Percentiles rank a stretch among this genome's conserved stretches.
These are phyloP conservation scores for Colletotrichum australisinense DNA, from an alignment of 2,329 filamentous ascomycete genomes.

Conservation along the genomic window DNA sequence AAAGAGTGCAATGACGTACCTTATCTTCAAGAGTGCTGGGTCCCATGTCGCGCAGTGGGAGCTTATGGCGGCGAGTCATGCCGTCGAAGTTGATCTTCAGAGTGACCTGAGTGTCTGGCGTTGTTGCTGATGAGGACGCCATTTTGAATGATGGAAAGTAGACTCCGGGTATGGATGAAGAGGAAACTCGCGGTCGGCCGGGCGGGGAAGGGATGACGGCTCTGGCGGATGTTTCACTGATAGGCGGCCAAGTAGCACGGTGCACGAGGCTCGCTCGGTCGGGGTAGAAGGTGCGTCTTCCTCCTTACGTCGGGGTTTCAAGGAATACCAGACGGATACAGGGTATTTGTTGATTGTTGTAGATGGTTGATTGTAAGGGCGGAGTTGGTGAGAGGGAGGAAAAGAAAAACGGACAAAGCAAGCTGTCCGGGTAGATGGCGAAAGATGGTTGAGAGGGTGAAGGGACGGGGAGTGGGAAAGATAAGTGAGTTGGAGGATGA, in stretches of 20 bases:
- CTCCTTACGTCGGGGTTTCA: background rate
- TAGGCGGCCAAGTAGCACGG: conserved; percentile 31
- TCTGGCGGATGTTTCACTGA: conserved; percentile 34
- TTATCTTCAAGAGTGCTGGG: conserved; percentile 81
- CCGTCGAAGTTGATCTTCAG: conserved; percentile 87
- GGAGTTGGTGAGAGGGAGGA: background rate
- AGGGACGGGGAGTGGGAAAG: conserved; percentile 27
- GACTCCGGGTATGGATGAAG: conserved; percentile 17
- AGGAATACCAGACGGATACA: background rate
- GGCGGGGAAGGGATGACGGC: conserved; percentile 31
- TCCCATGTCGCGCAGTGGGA: conserved; percentile 86
- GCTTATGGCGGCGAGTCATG: conserved; percentile 84
- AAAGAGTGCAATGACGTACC: conserved; percentile 67
- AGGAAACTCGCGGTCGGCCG: conserved; percentile 26
- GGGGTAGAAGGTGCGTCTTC: conserved; percentile 2
- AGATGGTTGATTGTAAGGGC: conserved; percentile 39
- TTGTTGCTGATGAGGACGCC: conserved; percentile 33
- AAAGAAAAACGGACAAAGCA: conserved; percentile 7
- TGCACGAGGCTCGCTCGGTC: conserved; percentile 33
- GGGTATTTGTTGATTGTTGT: conserved; percentile 57
- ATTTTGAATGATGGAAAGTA: conserved; percentile 9
- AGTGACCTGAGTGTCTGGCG: conserved; percentile 61
- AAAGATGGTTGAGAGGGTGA: conserved; percentile 2
- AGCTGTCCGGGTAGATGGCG: conserved; percentile 7
- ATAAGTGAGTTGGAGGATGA: conserved; percentile 32